Percentiles rank a stretch among this genome's conserved stretches.
These are phyloP conservation scores for Coemansia sp. DNA, from an alignment of 192 early-diverging fungal genomes.

Conservation along the genomic window DNA sequence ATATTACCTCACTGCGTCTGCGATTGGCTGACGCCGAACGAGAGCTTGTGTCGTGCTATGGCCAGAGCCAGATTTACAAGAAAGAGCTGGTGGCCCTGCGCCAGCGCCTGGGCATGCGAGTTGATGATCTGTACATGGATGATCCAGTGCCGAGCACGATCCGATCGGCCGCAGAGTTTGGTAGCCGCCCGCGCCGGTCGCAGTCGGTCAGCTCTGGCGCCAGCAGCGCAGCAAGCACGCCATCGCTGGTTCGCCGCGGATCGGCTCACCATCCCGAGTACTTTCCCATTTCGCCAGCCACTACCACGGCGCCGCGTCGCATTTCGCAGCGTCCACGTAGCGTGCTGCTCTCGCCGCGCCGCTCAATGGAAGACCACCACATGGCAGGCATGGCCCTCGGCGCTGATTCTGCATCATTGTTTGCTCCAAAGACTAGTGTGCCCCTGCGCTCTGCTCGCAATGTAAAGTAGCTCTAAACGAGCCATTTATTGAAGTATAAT, in stretches of 20 bases:
- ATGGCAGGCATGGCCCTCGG: slow-evolving; percentile 5
- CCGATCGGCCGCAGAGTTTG: slow-evolving; percentile 19
- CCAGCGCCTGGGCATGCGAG: slow-evolving; percentile 53
- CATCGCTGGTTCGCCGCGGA: slow-evolving; percentile 32
- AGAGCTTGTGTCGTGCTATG: slow-evolving; percentile 54
- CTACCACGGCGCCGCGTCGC: slow-evolving; percentile 26
- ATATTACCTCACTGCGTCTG: slow-evolving; percentile 53
- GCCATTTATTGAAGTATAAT: background rate
- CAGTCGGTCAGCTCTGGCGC: slow-evolving; percentile 53
- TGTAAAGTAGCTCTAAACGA: background rate
- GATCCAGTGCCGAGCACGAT: slow-evolving; percentile 51
- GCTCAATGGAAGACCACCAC: slow-evolving; percentile 55
- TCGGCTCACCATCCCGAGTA: slow-evolving; percentile 45
- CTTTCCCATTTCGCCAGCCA: slow-evolving; percentile 15
- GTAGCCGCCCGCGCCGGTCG: slow-evolving; percentile 46
- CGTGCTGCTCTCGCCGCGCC: slow-evolving; percentile 52
- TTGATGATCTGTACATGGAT: slow-evolving; percentile 54
- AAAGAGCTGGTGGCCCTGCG: slow-evolving; percentile 56
- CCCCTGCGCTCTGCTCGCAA: slow-evolving; percentile 27
- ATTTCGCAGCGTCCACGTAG: slow-evolving; percentile 47
- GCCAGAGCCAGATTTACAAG: slow-evolving; percentile 58
- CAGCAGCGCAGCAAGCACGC: slow-evolving; percentile 46
- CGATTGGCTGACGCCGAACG: slow-evolving; percentile 53
- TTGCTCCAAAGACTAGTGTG: slow-evolving; percentile 26
- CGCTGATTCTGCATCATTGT: slow-evolving; percentile 26